Conservation (phyloP, 129 eudicot species). For the Cynara cardunculus region DNA sequence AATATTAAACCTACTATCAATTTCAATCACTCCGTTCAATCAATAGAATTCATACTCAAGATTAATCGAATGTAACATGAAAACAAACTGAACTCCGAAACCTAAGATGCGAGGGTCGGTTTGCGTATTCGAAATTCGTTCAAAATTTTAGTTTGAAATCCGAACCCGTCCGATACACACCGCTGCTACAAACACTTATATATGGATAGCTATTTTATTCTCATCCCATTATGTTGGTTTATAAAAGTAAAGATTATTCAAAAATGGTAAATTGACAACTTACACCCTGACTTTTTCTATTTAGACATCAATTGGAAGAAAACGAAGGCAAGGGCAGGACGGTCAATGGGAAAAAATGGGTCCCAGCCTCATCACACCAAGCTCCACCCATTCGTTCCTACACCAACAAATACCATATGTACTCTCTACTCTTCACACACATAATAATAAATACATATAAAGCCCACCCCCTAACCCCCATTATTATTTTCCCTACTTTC, state of each 20-base stretch:
- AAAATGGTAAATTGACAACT: neutral
- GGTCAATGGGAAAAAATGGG: slow-evolving; percentile 9
- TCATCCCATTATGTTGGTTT: neutral
- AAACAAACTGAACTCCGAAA: no score
- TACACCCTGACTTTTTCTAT: slow-evolving; percentile 7
- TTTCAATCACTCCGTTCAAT: no score
- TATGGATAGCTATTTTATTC: neutral
- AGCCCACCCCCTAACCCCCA: slow-evolving; percentile 28
- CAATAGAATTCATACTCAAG: no score
- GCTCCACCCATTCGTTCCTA: slow-evolving; percentile 29
- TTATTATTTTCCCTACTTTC: slow-evolving; percentile 31
- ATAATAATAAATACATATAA: slow-evolving; percentile 21
- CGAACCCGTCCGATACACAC: no score
- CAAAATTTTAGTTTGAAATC: no score
- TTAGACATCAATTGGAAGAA: neutral
- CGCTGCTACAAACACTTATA: neutral
- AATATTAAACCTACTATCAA: no score
- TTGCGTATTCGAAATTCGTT: no score
- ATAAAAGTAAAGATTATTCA: neutral
- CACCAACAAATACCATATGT: neutral
- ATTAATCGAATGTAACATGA: no score
- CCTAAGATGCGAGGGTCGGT: no score
- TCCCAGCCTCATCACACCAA: slow-evolving; percentile 31
- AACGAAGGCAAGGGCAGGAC: neutral
- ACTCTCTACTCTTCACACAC: neutral